A percentile compares a stretch with the other conserved stretches of the same genome.
phyloP scores from a whole-genome alignment of 2,329 filamentous ascomycete species.

The Trichoderma atrobrunneum region DNA sequence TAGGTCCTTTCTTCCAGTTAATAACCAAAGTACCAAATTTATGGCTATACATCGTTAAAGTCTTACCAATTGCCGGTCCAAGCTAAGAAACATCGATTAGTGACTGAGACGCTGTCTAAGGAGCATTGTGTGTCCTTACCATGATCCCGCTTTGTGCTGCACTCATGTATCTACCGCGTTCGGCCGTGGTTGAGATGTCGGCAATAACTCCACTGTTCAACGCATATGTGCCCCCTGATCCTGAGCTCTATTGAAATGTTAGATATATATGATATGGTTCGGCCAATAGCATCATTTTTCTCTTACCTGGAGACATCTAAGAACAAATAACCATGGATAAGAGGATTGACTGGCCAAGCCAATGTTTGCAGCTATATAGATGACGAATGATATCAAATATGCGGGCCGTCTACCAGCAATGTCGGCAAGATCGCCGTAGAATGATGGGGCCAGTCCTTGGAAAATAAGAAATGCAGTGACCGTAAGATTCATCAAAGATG shows the following conservation, averaged over 20 bases:
- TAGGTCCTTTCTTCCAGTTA: neutral
- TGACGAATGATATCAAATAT: neutral
- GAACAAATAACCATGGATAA: neutral
- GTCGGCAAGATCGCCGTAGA: constrained; percentile 4
- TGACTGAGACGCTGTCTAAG: neutral
- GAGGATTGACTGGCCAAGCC: neutral
- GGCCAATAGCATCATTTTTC: neutral
- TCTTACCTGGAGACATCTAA: constrained; percentile 4
- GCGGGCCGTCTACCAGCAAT: neutral
- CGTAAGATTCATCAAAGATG: constrained; percentile 1
- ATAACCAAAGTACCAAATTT: neutral
- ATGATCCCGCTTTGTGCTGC: neutral
- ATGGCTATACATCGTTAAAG: neutral
- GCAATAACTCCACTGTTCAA: constrained; percentile 6
- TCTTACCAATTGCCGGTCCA: neutral
- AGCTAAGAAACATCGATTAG: neutral
- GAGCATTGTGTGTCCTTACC: neutral
- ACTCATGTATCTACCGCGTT: neutral
- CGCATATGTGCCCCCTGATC: neutral
- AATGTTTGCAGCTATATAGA: neutral
- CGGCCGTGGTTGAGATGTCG: constrained; percentile 2
- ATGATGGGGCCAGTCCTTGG: neutral
- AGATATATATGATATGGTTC: neutral
- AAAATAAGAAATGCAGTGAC: constrained; percentile 9
- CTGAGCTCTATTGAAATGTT: neutral